A percentile compares a stretch with the other conserved stretches of the same genome.
These are phyloP conservation scores for Hymenoscyphus fructigenus DNA, from an alignment of 2,329 filamentous ascomycete species.

Conservation along the genomic window DNA sequence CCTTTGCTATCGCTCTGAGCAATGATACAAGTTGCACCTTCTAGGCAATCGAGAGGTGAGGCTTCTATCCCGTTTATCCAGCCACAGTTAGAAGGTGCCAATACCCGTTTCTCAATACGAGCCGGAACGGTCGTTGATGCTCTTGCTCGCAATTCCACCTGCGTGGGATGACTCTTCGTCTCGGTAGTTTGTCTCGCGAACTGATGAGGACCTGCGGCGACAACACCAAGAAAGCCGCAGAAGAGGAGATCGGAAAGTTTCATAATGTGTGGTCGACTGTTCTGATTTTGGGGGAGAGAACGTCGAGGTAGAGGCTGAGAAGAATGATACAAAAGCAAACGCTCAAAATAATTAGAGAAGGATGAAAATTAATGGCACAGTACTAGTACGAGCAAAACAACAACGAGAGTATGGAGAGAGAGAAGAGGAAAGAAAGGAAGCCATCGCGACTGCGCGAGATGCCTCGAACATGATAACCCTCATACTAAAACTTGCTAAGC, in stretches of 20 bases:
- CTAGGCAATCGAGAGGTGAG: not conserved
- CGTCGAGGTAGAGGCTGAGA: not conserved
- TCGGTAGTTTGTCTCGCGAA: not conserved
- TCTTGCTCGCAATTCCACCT: not conserved
- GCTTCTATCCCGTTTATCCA: slow-evolving; percentile 1
- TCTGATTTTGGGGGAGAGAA: not conserved
- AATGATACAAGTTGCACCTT: not conserved
- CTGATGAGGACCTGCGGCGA: not conserved
- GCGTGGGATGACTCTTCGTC: not conserved
- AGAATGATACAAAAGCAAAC: not conserved
- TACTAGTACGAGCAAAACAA: not conserved
- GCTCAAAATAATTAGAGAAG: not conserved
- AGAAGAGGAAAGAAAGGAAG: not conserved
- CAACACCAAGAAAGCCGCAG: not conserved
- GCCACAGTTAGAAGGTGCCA: not conserved
- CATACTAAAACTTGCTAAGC: not conserved
- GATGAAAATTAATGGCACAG: not conserved
- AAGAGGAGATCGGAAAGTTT: not conserved
- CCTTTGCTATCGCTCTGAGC: not conserved
- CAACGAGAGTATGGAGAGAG: not conserved
- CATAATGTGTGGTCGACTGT: not conserved
- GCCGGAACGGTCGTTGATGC: not conserved
- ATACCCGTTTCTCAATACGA: not conserved
- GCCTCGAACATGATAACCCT: not conserved
- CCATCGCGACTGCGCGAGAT: not conserved